These are phyloP conservation scores for Backusella parvicylindrica DNA, from an alignment of 192 early-diverging fungal genomes.

Conservation along the genomic window DNA sequence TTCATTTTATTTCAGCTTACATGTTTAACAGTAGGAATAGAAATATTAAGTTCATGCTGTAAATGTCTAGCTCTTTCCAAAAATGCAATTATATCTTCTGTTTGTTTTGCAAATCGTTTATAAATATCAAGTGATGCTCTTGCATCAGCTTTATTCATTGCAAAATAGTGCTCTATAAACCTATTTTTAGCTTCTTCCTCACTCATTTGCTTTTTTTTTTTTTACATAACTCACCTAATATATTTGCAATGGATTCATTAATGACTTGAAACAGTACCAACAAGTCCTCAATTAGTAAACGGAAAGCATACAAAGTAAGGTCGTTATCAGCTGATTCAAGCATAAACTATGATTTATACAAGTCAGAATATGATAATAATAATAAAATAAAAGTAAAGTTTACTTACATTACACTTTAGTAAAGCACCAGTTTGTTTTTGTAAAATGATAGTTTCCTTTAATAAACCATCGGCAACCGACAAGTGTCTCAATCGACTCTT, in stretches of 20 bases:
- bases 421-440: slow-evolving; percentile 70
- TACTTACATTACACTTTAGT: slow-evolving; percentile 69
- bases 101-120: slow-evolving; percentile 75
- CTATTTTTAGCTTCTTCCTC: neutral
- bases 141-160: slow-evolving; percentile 68
- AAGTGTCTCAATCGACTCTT: slow-evolving; percentile 47
- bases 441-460: slow-evolving; percentile 60
- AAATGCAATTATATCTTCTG: slow-evolving; percentile 64
- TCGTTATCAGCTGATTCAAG: slow-evolving; percentile 71
- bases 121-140: slow-evolving; percentile 67
- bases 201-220: neutral
- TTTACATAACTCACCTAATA: slow-evolving; percentile 52
- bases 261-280: slow-evolving; percentile 70
- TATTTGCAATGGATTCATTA: slow-evolving; percentile 79
- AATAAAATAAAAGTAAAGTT: neutral
- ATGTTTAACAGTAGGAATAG: slow-evolving; percentile 76
- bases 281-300: slow-evolving; percentile 69
- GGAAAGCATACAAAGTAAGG: slow-evolving; percentile 70
- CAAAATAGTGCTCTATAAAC: slow-evolving; percentile 64
- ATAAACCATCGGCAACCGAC: slow-evolving; percentile 55
- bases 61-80: slow-evolving; percentile 66
- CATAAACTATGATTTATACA: slow-evolving; percentile 53
- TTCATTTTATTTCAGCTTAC: slow-evolving; percentile 36
- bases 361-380: neutral
- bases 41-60: slow-evolving; percentile 55